Evolutionary conservation across 352 stramenopile genomes (phyloP).

Genomic region (Pythium dissotocum): DNA sequence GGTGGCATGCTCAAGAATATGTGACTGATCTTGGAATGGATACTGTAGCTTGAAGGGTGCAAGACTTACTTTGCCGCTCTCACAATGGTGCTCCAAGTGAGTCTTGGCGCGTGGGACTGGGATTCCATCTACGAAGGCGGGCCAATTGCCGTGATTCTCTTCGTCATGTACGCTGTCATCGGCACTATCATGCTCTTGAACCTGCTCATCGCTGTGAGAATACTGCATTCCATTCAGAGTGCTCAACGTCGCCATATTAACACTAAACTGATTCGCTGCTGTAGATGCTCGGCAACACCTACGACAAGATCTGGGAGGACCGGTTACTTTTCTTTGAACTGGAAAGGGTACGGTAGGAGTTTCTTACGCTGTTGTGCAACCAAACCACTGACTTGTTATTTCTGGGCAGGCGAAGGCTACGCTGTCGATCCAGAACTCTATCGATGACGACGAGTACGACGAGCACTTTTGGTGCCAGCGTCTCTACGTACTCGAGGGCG

Average conservation of each 20-base stretch:
- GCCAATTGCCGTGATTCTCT: slow-evolving; percentile 67
- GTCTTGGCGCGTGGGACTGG: slow-evolving; percentile 78
- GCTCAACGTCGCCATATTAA: no score
- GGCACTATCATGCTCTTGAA: slow-evolving; percentile 86
- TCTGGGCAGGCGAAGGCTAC: slow-evolving; percentile 61
- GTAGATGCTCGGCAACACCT: slow-evolving; percentile 85
- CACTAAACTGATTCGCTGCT: no score
- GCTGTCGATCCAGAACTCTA: slow-evolving; percentile 68
- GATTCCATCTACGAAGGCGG: slow-evolving; percentile 68
- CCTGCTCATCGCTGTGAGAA: slow-evolving; percentile 66
- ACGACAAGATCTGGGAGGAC: slow-evolving; percentile 87
- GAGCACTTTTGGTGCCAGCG: slow-evolving; percentile 71
- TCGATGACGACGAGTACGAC: slow-evolving; percentile 73
- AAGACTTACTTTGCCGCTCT: slow-evolving; percentile 61
- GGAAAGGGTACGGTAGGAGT: slow-evolving; percentile 45
- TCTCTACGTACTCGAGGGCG: slow-evolving; percentile 72
- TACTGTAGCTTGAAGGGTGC: slow-evolving; percentile 60
- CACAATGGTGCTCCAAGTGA: slow-evolving; percentile 69
- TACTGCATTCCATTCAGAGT: no score
- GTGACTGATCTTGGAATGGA: neutral
- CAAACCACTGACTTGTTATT: neutral
- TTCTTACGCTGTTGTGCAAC: neutral
- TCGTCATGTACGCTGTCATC: slow-evolving; percentile 71
- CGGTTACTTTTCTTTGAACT: slow-evolving; percentile 80
- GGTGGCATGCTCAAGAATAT: neutral